Evolutionary conservation across 441 rosid species (phyloP).

Genomic region (Sinapis alba): DNA sequence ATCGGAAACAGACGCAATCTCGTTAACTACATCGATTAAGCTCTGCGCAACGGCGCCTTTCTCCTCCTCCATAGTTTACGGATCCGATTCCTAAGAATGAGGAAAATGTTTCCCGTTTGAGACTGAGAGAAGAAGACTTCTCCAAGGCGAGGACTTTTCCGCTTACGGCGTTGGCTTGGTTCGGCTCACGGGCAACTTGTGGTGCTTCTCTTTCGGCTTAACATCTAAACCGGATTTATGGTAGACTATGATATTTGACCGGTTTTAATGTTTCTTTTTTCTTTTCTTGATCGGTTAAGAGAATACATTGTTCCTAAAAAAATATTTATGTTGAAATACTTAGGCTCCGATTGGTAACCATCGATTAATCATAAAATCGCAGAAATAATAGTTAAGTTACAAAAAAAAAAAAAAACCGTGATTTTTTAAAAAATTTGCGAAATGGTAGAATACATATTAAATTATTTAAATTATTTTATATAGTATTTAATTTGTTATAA

Average conservation of each 20-base stretch:
- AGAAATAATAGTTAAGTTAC: too few species aligned
- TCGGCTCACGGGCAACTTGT: slow-evolving; percentile 24
- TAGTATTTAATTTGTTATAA: too few species aligned
- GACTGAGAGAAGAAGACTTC: slow-evolving; percentile 1
- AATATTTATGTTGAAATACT: neutral
- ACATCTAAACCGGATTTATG: slow-evolving; percentile 13
- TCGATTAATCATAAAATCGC: too few species aligned
- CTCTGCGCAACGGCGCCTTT: slow-evolving; percentile 33
- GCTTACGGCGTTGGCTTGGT: slow-evolving; percentile 26
- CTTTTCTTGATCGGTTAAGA: neutral
- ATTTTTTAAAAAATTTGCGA: too few species aligned
- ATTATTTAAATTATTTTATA: too few species aligned
- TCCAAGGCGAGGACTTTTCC: slow-evolving; percentile 36
- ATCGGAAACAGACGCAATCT: slow-evolving; percentile 36
- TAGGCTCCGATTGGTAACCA: too few species aligned
- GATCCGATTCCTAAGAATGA: slow-evolving; percentile 23
- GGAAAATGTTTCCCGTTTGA: slow-evolving; percentile 14
- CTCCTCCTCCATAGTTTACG: slow-evolving; percentile 40
- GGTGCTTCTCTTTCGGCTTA: slow-evolving; percentile 29
- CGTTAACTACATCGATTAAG: slow-evolving; percentile 40
- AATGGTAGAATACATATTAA: too few species aligned
- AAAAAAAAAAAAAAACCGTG: too few species aligned
- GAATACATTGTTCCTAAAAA: neutral
- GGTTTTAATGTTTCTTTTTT: neutral
- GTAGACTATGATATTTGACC: slow-evolving; percentile 8